Evolutionary conservation across 163 green algal genomes (phyloP).

Genomic region (Trebouxiophyceae sp.): DNA sequence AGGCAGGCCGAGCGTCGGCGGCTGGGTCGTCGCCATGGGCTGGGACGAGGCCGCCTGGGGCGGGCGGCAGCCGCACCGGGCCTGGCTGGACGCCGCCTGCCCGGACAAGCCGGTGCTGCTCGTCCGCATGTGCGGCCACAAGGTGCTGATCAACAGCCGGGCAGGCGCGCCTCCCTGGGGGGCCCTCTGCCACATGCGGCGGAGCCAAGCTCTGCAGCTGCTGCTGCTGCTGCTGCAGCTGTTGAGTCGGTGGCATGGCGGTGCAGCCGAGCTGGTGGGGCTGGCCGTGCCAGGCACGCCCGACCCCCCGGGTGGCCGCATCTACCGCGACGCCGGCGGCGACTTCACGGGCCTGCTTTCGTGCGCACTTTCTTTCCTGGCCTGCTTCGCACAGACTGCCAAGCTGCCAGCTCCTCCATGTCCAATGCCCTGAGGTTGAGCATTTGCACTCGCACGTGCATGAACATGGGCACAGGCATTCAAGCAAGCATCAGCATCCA

Average conservation of each 20-base stretch:
- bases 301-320: conserved; percentile 29
- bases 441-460: no score
- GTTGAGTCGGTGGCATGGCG: not conserved
- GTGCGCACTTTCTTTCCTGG: conserved; percentile 15
- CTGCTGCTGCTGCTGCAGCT: not conserved
- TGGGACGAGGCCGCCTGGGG: conserved; percentile 52
- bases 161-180: no score
- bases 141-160: conserved; percentile 46
- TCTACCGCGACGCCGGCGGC: conserved; percentile 21
- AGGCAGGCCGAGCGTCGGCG: no score
- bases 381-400: no score
- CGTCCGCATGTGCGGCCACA: conserved; percentile 53
- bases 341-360: conserved; percentile 50
- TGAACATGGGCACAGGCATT: no score
- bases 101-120: conserved; percentile 39
- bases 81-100: conserved; percentile 38
- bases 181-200: no score
- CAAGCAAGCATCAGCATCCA: no score
- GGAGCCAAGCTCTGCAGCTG: not conserved
- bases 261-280: conserved; percentile 33
- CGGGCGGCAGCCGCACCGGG: conserved; percentile 24
- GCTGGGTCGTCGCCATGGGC: conserved; percentile 44
- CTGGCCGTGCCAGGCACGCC: conserved; percentile 14
- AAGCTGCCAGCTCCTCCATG: no score
- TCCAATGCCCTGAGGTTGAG: no score